These are phyloP conservation scores for Prunus persica DNA, from an alignment of 306 rosid species.

Conservation along the genomic window Prunus_persica_NCBIv2 NC_034010.1:29580001-29580500, in stretches of 20 bases:
- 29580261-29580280: too few relatives aligned
- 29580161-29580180: neutral
- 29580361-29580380: neutral
- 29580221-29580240: too few relatives aligned
- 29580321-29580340: neutral
- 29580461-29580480: neutral
- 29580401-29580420: neutral
- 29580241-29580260: too few relatives aligned
- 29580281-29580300: too few relatives aligned
- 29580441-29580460: neutral
- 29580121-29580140: neutral
- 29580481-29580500: too few relatives aligned
- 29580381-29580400: neutral
- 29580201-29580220: too few relatives aligned
- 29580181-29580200: too few relatives aligned
- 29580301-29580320: neutral
- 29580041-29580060: constrained; percentile 3
- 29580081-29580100: neutral
- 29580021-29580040: neutral
- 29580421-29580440: neutral
- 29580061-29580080: neutral
- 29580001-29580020: neutral
- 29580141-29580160: neutral
- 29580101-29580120: neutral
- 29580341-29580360: constrained; percentile 1